Evolutionary conservation across 306 rosid genomes (phyloP).

Genomic region (Begonia fuchsioides): DNA sequence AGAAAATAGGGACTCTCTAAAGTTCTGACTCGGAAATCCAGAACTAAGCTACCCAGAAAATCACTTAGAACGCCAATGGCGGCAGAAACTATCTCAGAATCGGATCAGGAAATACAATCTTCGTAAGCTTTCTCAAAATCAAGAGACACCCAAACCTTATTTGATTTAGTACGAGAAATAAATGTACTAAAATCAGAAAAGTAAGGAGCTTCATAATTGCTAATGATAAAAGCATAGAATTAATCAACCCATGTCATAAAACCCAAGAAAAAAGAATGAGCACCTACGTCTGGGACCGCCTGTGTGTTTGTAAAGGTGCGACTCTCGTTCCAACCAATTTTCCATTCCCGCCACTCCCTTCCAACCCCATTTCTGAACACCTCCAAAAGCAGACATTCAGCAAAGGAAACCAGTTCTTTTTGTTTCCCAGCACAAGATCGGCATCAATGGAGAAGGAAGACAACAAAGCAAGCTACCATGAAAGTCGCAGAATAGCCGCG

Average conservation of each 20-base stretch:
- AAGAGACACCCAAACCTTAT: no score
- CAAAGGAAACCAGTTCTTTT: slow-evolving; percentile 5
- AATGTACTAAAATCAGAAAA: not conserved
- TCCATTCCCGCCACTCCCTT: slow-evolving; percentile 23
- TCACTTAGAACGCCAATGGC: no score
- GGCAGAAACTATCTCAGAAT: no score
- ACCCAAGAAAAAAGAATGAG: slow-evolving; percentile 2
- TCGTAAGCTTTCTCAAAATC: no score
- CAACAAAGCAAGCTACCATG: slow-evolving; percentile 17
- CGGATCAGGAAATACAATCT: no score
- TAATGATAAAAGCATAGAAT: slow-evolving; percentile 14
- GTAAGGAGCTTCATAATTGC: slow-evolving; percentile 8
- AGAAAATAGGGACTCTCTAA: no score
- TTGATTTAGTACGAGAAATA: no score
- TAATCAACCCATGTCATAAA: slow-evolving; percentile 12
- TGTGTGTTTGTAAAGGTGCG: slow-evolving; percentile 31
- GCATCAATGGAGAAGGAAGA: not conserved
- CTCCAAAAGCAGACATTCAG: slow-evolving; percentile 16
- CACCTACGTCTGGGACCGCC: slow-evolving; percentile 64
- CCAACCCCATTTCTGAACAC: slow-evolving; percentile 49
- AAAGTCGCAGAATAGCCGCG: slow-evolving; percentile 9
- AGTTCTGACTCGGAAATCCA: no score
- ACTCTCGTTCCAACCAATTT: slow-evolving; percentile 42
- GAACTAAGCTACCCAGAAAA: no score
- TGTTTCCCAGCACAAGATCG: not conserved